phyloP scores from a whole-genome alignment of 805 yeast species.

The Priceomyces medius region DNA sequence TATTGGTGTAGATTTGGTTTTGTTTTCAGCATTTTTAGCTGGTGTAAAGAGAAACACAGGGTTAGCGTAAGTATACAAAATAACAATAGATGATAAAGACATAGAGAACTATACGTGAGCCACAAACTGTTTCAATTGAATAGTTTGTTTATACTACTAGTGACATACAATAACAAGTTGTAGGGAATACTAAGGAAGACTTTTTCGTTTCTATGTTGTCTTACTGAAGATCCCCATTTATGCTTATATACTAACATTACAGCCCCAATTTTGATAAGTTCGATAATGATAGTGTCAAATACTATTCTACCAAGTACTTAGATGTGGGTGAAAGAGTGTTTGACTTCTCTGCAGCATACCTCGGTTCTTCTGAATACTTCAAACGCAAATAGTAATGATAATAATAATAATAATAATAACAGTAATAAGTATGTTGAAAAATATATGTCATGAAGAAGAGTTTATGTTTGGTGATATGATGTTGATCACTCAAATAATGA shows the following conservation, averaged over 20 bases:
- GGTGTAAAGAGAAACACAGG: slow-evolving; percentile 76
- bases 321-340: slow-evolving; percentile 82
- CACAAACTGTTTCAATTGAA: no score
- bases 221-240: background rate
- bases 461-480: no score
- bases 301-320: slow-evolving; percentile 64
- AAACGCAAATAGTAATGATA: slow-evolving; percentile 44
- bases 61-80: slow-evolving; percentile 29
- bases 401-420: background rate
- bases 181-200: no score
- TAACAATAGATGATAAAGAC: no score
- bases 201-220: no score
- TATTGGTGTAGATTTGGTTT: slow-evolving; percentile 54
- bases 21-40: slow-evolving; percentile 66
- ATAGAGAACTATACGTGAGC: no score
- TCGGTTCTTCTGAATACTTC: slow-evolving; percentile 74
- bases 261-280: slow-evolving; percentile 49
- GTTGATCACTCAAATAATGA: no score
- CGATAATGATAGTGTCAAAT: slow-evolving; percentile 43
- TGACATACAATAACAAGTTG: no score
- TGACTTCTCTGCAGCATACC: slow-evolving; percentile 67
- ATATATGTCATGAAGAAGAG: no score
- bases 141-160: no score
- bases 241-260: background rate
- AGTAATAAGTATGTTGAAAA: background rate